These are phyloP conservation scores for Kwoniella sp. DNA, from an alignment of 768 basidiomycete genomes.

Conservation along the genomic window DNA sequence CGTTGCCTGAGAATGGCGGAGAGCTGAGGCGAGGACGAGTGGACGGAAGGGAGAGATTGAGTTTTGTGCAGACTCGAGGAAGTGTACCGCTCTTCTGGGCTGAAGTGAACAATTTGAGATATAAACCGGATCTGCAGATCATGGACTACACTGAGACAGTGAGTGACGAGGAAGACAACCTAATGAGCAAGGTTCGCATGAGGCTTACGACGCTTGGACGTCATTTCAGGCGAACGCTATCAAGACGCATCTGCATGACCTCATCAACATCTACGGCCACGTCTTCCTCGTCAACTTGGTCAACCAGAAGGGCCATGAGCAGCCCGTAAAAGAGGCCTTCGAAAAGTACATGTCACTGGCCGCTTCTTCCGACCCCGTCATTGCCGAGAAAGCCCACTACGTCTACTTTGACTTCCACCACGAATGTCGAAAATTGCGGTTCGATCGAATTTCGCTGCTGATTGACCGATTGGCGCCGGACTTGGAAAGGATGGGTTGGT, in stretches of 20 bases:
- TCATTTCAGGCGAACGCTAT: conserved; percentile 67
- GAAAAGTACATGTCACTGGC: conserved; percentile 75
- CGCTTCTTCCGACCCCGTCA: conserved; percentile 52
- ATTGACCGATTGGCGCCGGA: conserved; percentile 67
- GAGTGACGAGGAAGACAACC: conserved; percentile 43
- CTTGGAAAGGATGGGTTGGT: conserved; percentile 60
- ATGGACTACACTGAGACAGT: conserved; percentile 92
- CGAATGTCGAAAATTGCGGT: conserved; percentile 91
- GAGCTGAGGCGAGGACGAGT: conserved; percentile 43
- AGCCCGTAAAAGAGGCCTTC: conserved; percentile 92
- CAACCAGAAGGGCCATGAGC: conserved; percentile 89
- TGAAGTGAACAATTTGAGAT: conserved; percentile 90
- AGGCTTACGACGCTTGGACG: neutral
- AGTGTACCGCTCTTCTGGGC: conserved; percentile 96
- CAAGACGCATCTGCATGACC: conserved; percentile 72
- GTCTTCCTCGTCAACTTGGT: conserved; percentile 85
- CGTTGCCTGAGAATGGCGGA: conserved; percentile 36
- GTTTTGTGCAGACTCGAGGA: conserved; percentile 91
- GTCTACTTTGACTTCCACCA: conserved; percentile 94
- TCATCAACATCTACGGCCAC: conserved; percentile 73
- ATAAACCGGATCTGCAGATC: conserved; percentile 92
- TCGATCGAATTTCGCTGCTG: conserved; percentile 84
- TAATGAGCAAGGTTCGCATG: neutral
- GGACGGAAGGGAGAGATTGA: conserved; percentile 61
- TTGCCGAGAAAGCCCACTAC: conserved; percentile 73